These are phyloP conservation scores for Magnusiomyces magnusii DNA, from an alignment of 1,139 yeast genomes.

Conservation along the genomic window DNA sequence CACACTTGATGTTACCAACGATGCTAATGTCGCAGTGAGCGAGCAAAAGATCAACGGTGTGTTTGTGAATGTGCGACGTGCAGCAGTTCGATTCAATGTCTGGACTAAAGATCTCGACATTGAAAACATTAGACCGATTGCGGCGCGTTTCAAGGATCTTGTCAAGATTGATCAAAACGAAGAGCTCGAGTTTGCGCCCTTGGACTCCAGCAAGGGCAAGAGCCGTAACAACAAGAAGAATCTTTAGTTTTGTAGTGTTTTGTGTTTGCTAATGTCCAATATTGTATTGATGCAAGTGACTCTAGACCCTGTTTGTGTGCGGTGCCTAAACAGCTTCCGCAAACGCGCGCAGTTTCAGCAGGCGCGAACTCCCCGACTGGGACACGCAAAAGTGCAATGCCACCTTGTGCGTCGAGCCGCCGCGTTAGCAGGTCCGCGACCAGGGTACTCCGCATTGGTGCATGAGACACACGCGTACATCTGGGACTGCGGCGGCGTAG, in stretches of 20 bases:
- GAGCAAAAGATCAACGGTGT: slow-evolving; percentile 85
- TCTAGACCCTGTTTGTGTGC: too few relatives aligned
- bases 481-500: too few relatives aligned
- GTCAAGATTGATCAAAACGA: slow-evolving; percentile 61
- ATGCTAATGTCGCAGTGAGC: slow-evolving; percentile 41
- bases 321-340: too few relatives aligned
- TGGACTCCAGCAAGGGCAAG: slow-evolving; percentile 2
- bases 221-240: background rate
- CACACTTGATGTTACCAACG: slow-evolving; percentile 65
- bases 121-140: slow-evolving; percentile 45
- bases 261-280: too few relatives aligned
- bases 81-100: slow-evolving; percentile 76
- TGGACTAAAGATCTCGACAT: slow-evolving; percentile 73
- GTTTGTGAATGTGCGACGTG: slow-evolving; percentile 80
- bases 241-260: background rate
- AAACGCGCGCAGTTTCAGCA: too few relatives aligned
- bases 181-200: slow-evolving; percentile 69
- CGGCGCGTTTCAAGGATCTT: slow-evolving; percentile 67
- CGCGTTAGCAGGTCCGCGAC: too few relatives aligned
- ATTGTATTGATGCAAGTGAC: too few relatives aligned
- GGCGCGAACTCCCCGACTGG: too few relatives aligned
- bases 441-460: too few relatives aligned
- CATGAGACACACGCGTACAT: too few relatives aligned
- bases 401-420: too few relatives aligned
- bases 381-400: too few relatives aligned